Evolutionary conservation across 306 rosid genomes (phyloP).

Genomic region (Castanea sativa): DNA sequence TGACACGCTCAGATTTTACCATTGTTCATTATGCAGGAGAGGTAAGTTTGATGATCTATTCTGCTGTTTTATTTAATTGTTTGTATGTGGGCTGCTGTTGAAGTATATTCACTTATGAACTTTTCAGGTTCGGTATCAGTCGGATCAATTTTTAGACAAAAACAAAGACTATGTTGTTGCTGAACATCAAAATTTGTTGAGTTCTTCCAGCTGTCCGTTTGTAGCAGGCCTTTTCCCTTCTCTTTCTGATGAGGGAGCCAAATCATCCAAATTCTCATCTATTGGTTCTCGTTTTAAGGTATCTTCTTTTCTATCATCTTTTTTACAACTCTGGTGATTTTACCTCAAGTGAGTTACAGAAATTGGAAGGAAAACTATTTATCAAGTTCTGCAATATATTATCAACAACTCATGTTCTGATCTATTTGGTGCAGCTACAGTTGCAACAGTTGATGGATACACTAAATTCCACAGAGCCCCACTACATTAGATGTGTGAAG

Average conservation of each 20-base stretch:
- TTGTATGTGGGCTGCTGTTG: conserved; percentile 11
- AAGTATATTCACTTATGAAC: conserved; percentile 20
- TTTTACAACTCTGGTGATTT: conserved; percentile 1
- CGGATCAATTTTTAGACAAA: conserved; percentile 85
- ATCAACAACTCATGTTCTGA: conserved; percentile 25
- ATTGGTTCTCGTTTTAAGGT: conserved; percentile 95
- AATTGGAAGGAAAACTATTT: conserved; percentile 22
- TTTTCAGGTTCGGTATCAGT: conserved; percentile 85
- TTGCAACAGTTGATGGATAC: conserved; percentile 93
- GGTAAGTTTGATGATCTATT: conserved; percentile 46
- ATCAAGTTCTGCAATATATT: neutral
- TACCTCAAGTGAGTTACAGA: neutral
- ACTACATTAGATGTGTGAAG: conserved; percentile 94
- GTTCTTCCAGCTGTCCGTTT: conserved; percentile 79
- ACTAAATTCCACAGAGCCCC: conserved; percentile 71
- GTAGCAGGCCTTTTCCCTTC: conserved; percentile 81
- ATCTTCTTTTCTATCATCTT: conserved; percentile 20
- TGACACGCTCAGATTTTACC: conserved; percentile 80
- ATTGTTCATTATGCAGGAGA: conserved; percentile 92
- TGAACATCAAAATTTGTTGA: conserved; percentile 89
- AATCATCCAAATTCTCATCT: conserved; percentile 86
- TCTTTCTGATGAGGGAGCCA: conserved; percentile 71
- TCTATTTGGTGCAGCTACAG: conserved; percentile 68
- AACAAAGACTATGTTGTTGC: conserved; percentile 95
- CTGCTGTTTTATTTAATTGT: conserved; percentile 12